phyloP scores from a whole-genome alignment of 2,329 filamentous ascomycete genomes.

The Colletotrichum sp. region DNA sequence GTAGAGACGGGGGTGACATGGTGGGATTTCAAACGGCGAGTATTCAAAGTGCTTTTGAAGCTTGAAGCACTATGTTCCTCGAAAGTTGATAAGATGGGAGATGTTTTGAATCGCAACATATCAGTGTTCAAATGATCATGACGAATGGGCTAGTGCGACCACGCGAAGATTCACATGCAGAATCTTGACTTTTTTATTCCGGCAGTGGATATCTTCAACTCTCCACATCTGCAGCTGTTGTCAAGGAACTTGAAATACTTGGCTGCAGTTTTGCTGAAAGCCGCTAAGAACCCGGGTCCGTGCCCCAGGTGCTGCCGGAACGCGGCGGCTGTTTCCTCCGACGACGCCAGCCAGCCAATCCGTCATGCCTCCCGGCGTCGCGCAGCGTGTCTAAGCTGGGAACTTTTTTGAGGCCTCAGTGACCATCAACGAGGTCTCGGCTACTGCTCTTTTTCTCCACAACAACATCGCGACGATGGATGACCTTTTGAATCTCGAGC shows the following conservation, averaged over 20 bases:
- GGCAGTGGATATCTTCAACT: background rate
- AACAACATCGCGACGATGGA: constrained; percentile 62
- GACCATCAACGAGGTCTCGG: background rate
- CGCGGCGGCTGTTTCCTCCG: constrained; percentile 4
- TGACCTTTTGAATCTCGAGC: constrained; percentile 88
- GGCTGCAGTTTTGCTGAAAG: background rate
- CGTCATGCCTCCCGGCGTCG: background rate
- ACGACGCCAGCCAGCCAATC: background rate
- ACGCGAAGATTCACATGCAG: background rate
- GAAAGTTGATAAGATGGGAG: background rate
- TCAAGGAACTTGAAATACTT: background rate
- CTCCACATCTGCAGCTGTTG: background rate
- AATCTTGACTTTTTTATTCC: background rate
- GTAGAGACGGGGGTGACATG: background rate
- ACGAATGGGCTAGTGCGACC: background rate
- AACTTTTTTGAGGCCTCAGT: constrained; percentile 10
- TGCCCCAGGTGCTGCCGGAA: background rate
- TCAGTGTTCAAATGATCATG: background rate
- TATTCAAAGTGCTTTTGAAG: background rate
- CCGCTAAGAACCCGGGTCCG: background rate
- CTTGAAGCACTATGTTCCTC: background rate
- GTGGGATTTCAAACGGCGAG: background rate
- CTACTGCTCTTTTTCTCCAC: constrained; percentile 3
- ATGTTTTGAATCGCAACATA: background rate
- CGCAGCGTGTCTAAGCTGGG: background rate